Evolutionary conservation across 495 filamentous ascomycete genomes (phyloP).

Genomic region (Aspergillus cristatus): DNA sequence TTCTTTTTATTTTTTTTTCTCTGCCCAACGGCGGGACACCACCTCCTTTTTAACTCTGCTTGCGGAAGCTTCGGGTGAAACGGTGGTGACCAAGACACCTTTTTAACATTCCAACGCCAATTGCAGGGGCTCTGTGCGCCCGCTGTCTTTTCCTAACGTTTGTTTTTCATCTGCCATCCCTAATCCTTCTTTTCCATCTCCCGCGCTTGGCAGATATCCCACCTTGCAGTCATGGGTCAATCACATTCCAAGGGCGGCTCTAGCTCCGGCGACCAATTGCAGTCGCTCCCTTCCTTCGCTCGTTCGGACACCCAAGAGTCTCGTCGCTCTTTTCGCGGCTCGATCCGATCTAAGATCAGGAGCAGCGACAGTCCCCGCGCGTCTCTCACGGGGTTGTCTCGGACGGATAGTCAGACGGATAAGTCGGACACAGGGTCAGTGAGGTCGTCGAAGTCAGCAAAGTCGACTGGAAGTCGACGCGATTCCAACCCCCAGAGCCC

Average conservation of each 20-base stretch:
- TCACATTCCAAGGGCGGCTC: conserved; percentile 72
- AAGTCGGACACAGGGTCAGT: conserved; percentile 68
- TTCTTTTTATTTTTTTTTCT: too few relatives aligned
- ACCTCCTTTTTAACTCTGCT: too few relatives aligned
- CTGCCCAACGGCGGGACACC: too few relatives aligned
- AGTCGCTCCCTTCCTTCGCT: conserved; percentile 83
- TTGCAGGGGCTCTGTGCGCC: conserved; percentile 17
- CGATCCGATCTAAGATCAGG: conserved; percentile 68
- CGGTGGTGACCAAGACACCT: conserved; percentile 22
- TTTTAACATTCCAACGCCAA: conserved; percentile 26
- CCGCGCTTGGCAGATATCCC: conserved; percentile 30
- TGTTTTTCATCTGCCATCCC: conserved; percentile 15
- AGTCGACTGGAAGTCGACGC: conserved; percentile 51
- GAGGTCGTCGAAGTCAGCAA: conserved; percentile 57
- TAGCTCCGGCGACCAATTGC: conserved; percentile 47
- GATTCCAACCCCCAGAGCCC: conserved; percentile 31
- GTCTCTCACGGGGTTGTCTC: conserved; percentile 55
- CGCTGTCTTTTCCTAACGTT: conserved; percentile 16
- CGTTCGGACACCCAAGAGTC: conserved; percentile 95
- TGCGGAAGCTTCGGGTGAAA: neutral
- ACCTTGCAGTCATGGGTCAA: conserved; percentile 69
- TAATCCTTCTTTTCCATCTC: conserved; percentile 7
- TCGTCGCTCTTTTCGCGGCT: conserved; percentile 68
- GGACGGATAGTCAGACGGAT: conserved; percentile 49
- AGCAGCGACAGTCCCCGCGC: conserved; percentile 63